These are phyloP conservation scores for Arabis hirsuta DNA, from an alignment of 345 rosid genomes.

Conservation along the genomic window DNA sequence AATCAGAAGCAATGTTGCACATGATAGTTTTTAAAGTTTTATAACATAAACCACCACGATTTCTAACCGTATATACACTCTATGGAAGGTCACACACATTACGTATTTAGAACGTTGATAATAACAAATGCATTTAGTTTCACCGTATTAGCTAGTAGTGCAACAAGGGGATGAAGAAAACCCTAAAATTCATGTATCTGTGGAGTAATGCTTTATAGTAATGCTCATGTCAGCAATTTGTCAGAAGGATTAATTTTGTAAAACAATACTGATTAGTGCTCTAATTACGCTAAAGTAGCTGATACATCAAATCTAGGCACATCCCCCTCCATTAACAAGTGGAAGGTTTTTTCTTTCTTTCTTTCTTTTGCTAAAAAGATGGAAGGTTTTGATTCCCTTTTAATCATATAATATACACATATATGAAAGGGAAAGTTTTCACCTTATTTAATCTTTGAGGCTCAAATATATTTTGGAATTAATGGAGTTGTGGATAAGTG, in stretches of 20 bases:
- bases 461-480: not conserved
- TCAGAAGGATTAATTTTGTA: slow-evolving; percentile 18
- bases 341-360: slow-evolving; percentile 14
- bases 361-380: not conserved
- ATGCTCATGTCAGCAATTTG: slow-evolving; percentile 35
- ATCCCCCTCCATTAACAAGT: slow-evolving; percentile 42
- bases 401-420: slow-evolving; percentile 23
- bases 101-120: no score
- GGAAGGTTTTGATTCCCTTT: not conserved
- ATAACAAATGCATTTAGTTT: slow-evolving; percentile 5
- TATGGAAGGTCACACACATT: no score
- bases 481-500: no score
- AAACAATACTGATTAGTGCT: slow-evolving; percentile 42
- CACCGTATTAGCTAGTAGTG: not conserved
- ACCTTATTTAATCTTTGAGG: slow-evolving; percentile 6
- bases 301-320: slow-evolving; percentile 40
- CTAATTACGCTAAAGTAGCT: slow-evolving; percentile 30
- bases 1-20: no score
- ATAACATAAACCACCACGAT: no score
- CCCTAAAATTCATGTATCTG: not conserved
- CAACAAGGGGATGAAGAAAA: not conserved
- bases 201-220: slow-evolving; percentile 32
- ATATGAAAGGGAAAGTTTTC: slow-evolving; percentile 5
- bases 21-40: no score
- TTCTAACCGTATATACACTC: no score